These are phyloP conservation scores for Furcasterigmium furcatum DNA, from an alignment of 2,329 filamentous ascomycete genomes.

Conservation along the genomic window DNA sequence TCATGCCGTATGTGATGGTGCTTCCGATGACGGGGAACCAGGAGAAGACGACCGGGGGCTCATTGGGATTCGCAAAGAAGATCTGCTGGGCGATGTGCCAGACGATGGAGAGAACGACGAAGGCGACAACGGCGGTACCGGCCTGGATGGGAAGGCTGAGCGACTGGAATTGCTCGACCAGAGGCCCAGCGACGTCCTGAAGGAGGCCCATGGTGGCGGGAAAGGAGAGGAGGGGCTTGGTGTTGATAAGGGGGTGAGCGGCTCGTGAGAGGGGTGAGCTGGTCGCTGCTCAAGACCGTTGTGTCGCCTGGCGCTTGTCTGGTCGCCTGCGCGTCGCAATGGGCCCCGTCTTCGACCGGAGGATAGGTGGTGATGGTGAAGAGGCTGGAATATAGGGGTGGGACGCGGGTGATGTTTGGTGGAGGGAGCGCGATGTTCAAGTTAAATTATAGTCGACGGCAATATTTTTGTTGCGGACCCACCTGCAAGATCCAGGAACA, in stretches of 20 bases:
- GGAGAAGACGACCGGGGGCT: slow-evolving; percentile 78
- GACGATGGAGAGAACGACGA: slow-evolving; percentile 57
- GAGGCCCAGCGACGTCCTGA: slow-evolving; percentile 46
- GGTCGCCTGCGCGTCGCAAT: not conserved
- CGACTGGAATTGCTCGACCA: slow-evolving; percentile 45
- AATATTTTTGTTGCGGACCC: slow-evolving; percentile 1
- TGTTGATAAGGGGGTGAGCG: slow-evolving; percentile 1
- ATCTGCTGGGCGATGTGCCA: slow-evolving; percentile 80
- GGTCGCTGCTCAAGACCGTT: not conserved
- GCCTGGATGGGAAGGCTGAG: slow-evolving; percentile 47
- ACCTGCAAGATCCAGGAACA: not conserved
- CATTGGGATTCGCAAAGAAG: slow-evolving; percentile 76
- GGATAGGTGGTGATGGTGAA: not conserved
- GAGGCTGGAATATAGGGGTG: not conserved
- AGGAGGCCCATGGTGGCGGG: slow-evolving; percentile 55
- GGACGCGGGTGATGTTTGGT: not conserved
- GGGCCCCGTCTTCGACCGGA: not conserved
- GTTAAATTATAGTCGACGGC: slow-evolving; percentile 4
- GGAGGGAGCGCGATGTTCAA: not conserved
- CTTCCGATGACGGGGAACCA: slow-evolving; percentile 83
- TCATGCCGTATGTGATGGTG: slow-evolving; percentile 92
- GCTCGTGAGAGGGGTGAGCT: not conserved
- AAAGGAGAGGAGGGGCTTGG: too few species aligned
- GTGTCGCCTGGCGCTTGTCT: not conserved
- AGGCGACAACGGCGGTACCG: slow-evolving; percentile 34